A percentile compares a stretch with the other conserved stretches of the same genome.
Conservation (phyloP, 176 grass and related monocot species). For the Raddia distichophylla region DNA sequence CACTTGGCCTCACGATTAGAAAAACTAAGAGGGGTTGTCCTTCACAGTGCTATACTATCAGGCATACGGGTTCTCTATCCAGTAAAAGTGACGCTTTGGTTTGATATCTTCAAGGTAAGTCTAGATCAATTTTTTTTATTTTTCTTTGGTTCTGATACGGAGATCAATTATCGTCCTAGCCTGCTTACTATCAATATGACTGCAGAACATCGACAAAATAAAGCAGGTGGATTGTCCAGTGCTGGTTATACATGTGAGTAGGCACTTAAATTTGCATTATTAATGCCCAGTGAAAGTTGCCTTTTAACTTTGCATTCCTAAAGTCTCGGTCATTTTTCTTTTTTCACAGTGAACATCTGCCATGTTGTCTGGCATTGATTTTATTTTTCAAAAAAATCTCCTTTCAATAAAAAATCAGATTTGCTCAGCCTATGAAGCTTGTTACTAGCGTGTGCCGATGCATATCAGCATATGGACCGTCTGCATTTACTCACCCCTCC, state of each 20-base stretch:
- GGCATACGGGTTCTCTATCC: constrained; percentile 94
- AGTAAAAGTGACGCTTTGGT: constrained; percentile 95
- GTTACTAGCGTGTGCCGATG: not conserved
- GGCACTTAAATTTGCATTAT: not conserved
- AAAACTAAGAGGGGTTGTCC: constrained; percentile 86
- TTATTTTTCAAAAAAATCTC: not conserved
- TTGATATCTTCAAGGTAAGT: constrained; percentile 98
- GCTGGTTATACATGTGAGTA: constrained; percentile 97
- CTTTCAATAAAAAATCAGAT: not conserved
- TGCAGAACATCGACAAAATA: constrained; percentile 99
- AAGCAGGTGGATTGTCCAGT: constrained; percentile 89
- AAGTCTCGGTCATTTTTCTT: not conserved
- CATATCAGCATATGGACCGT: not conserved
- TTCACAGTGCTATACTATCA: constrained; percentile 95
- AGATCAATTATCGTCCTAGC: constrained; percentile 7
- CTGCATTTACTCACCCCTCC: not conserved
- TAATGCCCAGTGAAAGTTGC: not conserved
- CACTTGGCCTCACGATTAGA: constrained; percentile 78
- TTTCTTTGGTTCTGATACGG: constrained; percentile 7
- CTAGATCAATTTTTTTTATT: not conserved
- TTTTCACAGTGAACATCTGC: constrained; percentile 10
- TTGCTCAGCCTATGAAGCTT: not conserved
- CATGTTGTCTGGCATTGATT: not conserved
- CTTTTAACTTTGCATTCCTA: not conserved
- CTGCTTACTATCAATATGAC: constrained; percentile 15